Evolutionary conservation across 768 basidiomycete genomes (phyloP).

Genomic region (Lactarius hatsudake): DNA sequence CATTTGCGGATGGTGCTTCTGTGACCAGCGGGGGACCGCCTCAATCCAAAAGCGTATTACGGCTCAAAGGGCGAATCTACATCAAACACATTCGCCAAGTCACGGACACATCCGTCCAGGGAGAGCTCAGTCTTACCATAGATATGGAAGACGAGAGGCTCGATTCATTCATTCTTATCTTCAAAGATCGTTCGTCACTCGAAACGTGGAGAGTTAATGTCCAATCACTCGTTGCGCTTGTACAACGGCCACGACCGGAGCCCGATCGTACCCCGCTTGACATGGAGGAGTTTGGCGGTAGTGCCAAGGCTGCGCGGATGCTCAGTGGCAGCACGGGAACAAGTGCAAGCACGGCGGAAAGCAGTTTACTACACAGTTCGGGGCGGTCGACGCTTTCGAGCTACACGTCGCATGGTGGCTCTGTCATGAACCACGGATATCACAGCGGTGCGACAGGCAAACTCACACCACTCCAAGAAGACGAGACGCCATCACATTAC

Average conservation of each 20-base stretch:
- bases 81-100: slow-evolving; percentile 92
- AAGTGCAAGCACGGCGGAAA: slow-evolving; percentile 52
- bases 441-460: slow-evolving; percentile 20
- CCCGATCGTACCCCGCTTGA: slow-evolving; percentile 34
- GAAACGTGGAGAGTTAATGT: slow-evolving; percentile 89
- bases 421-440: slow-evolving; percentile 23
- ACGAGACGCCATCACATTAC: slow-evolving; percentile 21
- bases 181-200: slow-evolving; percentile 84
- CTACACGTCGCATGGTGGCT: slow-evolving; percentile 50
- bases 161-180: slow-evolving; percentile 94
- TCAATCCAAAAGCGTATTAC: slow-evolving; percentile 64
- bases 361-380: slow-evolving; percentile 60
- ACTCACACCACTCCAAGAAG: slow-evolving; percentile 28
- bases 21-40: slow-evolving; percentile 9
- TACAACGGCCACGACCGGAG: slow-evolving; percentile 49
- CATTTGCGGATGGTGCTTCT: slow-evolving; percentile 48
- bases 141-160: slow-evolving; percentile 95
- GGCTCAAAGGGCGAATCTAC: slow-evolving; percentile 94
- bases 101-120: slow-evolving; percentile 69
- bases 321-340: slow-evolving; percentile 72
- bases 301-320: slow-evolving; percentile 73
- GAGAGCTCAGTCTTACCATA: slow-evolving; percentile 92
- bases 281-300: slow-evolving; percentile 74
- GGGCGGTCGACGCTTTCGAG: slow-evolving; percentile 71
- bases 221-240: slow-evolving; percentile 68